A percentile compares a stretch with the other conserved stretches of the same genome.
These are phyloP conservation scores for Stachybotrys chartarum DNA, from an alignment of 2,329 filamentous ascomycete genomes.

Conservation along the genomic window DNA sequence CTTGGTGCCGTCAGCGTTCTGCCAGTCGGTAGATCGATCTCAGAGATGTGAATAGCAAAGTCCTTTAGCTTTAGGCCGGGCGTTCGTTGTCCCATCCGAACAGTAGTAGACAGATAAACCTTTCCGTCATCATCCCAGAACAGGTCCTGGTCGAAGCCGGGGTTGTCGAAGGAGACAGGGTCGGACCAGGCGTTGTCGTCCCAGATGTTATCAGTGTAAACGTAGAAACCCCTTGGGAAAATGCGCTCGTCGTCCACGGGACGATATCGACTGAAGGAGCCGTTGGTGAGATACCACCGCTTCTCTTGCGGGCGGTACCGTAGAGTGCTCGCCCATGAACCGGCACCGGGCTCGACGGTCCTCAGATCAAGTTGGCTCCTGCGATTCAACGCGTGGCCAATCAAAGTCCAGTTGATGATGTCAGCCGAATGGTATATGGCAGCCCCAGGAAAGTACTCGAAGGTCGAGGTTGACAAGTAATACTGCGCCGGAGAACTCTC, in stretches of 20 bases:
- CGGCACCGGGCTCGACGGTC: conserved; percentile 42
- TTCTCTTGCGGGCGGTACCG: conserved; percentile 30
- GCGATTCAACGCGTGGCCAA: conserved; percentile 43
- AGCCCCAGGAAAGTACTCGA: conserved; percentile 55
- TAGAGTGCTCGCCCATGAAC: conserved; percentile 40
- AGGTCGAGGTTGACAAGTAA: conserved; percentile 54
- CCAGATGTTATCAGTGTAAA: conserved; percentile 45
- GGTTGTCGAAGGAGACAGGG: conserved; percentile 45
- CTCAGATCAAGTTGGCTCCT: conserved; percentile 44
- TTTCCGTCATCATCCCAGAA: conserved; percentile 44
- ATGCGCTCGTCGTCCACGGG: conserved; percentile 35
- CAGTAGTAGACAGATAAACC: conserved; percentile 39
- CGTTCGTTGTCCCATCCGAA: conserved; percentile 25
- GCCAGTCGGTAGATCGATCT: conserved; percentile 34
- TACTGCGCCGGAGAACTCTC: conserved; percentile 27
- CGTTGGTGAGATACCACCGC: conserved; percentile 38
- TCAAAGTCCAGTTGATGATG: conserved; percentile 44
- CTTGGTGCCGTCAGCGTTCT: conserved; percentile 27
- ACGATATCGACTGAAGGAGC: conserved; percentile 34
- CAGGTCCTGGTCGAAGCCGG: conserved; percentile 45
- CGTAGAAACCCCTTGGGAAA: conserved; percentile 47
- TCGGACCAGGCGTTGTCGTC: conserved; percentile 43
- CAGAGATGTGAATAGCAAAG: conserved; percentile 40
- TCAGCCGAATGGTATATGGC: conserved; percentile 52
- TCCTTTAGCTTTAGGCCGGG: conserved; percentile 36